These are phyloP conservation scores for Urtica urens DNA, from an alignment of 306 rosid species.

Conservation along the genomic window DNA sequence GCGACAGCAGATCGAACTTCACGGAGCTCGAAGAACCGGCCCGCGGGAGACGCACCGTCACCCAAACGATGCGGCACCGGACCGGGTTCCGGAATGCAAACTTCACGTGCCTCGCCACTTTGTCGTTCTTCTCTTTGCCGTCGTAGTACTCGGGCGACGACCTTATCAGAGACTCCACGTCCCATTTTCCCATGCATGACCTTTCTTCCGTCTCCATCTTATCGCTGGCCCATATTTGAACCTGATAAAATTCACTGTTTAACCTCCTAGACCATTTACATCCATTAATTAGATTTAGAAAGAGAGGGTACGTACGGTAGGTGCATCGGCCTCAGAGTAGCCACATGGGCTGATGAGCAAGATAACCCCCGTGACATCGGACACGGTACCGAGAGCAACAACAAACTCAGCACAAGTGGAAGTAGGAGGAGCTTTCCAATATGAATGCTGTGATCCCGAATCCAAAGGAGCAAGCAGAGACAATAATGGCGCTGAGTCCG, in stretches of 20 bases:
- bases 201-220: conserved; percentile 87
- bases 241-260: too few species aligned
- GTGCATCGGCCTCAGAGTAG: conserved; percentile 77
- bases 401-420: conserved; percentile 57
- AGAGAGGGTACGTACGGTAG: conserved; percentile 51
- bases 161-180: conserved; percentile 57
- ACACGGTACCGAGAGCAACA: conserved; percentile 62
- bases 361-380: conserved; percentile 86
- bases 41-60: conserved; percentile 67
- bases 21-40: conserved; percentile 75
- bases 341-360: conserved; percentile 88
- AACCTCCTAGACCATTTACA: too few species aligned
- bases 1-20: conserved; percentile 56
- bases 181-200: conserved; percentile 95
- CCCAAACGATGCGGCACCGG: conserved; percentile 90
- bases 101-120: conserved; percentile 66
- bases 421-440: conserved; percentile 91
- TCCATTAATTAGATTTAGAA: too few species aligned
- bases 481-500: conserved; percentile 72
- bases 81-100: conserved; percentile 72
- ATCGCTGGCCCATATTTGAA: conserved; percentile 95
- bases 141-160: conserved; percentile 57
- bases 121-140: conserved; percentile 60
- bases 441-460: conserved; percentile 46
- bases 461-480: conserved; percentile 77